Evolutionary conservation across 2,329 filamentous ascomycete genomes (phyloP), one percentile per base, ranked within the genome.

Genomic region (Aureobasidium sp.): DNA sequence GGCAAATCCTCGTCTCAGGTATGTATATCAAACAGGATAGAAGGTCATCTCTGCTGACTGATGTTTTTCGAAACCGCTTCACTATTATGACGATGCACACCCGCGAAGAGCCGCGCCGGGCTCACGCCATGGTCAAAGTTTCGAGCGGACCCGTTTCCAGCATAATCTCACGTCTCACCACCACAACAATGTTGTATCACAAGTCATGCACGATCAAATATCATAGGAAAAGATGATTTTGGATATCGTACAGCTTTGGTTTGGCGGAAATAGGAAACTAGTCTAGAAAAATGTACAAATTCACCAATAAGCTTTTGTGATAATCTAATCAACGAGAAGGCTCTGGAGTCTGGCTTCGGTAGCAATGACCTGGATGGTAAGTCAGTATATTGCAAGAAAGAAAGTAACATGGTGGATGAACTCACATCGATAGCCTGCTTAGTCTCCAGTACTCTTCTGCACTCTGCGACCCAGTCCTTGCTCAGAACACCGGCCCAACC

Each of bases 401-500:
- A 41, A 12, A 44, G n/a, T 17, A 7, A 5, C 4, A 13, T 15
- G 32, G 13, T 1, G 44, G 55, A 55, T 36, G 63, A 66, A 83
- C 87, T 86, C 77, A 96, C 94, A 76, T 99, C 94, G 70, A 99
- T 82, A 71, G 94, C 94, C 79, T 99, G 94, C 77, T 90, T 87
- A 67, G 97, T 94, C 79, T 99, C 94, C 71, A 99, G 80, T 67
- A 96, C 90, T 78, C 92, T 89, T 73, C 94, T 86, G 65, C 92
- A 89, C 81, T 99, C 94, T 59, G 82, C 83, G 68, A 99, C 77
- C 94, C 94, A 99, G 76, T 99, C 94, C 71, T 89, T 87, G 76
- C 90, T 95, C 72, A 99, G 78, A 44, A 92, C 93, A 82, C 94
- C 96, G 52, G 93, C 92, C 94, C 94, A 99, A 29, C 94, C 94